These are phyloP conservation scores for Syzygium grande DNA, from an alignment of 345 rosid genomes.

Conservation along the genomic window DNA sequence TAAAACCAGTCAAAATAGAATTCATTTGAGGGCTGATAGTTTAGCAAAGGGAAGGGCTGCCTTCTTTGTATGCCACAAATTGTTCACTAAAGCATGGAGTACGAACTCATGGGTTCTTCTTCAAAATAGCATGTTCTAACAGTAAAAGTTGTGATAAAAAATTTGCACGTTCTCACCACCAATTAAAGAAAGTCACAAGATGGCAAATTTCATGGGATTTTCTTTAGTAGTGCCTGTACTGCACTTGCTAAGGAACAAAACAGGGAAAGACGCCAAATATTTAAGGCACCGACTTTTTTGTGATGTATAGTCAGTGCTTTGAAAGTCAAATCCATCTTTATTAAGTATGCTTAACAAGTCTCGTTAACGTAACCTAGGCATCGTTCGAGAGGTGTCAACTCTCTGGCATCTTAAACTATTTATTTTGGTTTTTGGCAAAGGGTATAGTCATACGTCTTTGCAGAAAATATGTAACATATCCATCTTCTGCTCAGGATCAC, in stretches of 20 bases:
- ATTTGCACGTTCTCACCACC: neutral
- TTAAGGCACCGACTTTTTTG: neutral
- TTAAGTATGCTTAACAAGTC: neutral
- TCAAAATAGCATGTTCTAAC: neutral
- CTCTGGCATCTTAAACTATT: neutral
- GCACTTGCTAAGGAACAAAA: neutral
- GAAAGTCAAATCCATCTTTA: neutral
- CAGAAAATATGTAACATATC: neutral
- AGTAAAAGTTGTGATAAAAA: neutral
- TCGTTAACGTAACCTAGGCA: neutral
- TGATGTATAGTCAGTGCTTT: neutral
- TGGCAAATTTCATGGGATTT: neutral
- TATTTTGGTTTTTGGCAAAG: neutral
- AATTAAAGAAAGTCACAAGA: neutral
- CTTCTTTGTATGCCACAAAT: neutral
- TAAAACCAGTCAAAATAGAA: neutral
- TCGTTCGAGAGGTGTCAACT: neutral
- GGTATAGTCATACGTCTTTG: neutral
- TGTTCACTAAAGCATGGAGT: neutral
- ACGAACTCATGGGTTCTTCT: neutral
- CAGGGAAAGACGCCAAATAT: neutral
- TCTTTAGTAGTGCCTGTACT: neutral
- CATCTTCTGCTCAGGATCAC: neutral
- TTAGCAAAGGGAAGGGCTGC: neutral
- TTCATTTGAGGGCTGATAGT: neutral